Conservation (phyloP, 345 rosid genomes). For the Syzygium grande region DNA sequence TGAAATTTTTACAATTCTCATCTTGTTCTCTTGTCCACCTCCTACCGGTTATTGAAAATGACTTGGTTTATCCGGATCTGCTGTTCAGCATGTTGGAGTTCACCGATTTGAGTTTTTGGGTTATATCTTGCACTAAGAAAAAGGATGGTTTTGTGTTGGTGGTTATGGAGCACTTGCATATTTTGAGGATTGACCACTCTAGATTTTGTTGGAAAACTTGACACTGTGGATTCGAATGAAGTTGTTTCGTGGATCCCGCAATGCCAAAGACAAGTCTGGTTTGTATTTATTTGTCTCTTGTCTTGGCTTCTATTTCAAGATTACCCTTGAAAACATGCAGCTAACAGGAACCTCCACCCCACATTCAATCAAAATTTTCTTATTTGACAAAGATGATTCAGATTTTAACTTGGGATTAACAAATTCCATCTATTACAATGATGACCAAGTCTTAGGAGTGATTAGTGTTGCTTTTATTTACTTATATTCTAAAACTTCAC, state of each 20-base stretch:
- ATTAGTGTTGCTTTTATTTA: no score
- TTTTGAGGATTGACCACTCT: constrained; percentile 72
- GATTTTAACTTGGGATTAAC: background rate
- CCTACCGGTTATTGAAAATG: constrained; percentile 15
- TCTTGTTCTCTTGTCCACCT: no score
- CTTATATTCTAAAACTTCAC: no score
- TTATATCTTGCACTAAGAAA: constrained; percentile 21
- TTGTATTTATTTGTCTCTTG: no score
- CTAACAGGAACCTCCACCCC: background rate
- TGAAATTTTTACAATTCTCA: no score
- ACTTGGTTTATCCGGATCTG: no score
- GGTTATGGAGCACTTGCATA: constrained; percentile 88
- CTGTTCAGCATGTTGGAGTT: background rate
- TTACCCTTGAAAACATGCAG: no score
- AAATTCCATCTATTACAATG: background rate
- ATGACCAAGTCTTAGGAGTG: background rate
- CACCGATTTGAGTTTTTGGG: background rate
- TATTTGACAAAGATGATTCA: background rate
- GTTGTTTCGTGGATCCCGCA: constrained; percentile 63
- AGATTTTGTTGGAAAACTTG: constrained; percentile 62
- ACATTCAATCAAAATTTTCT: accelerated
- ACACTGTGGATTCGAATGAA: constrained; percentile 39
- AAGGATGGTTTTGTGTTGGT: constrained; percentile 76
- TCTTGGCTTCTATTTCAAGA: accelerated
- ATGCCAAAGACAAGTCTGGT: constrained; percentile 73